A percentile compares a stretch with the other conserved stretches of the same genome.
These are phyloP conservation scores for Colletotrichum scovillei DNA, from an alignment of 2,329 filamentous ascomycete species.

Conservation along the genomic window DNA sequence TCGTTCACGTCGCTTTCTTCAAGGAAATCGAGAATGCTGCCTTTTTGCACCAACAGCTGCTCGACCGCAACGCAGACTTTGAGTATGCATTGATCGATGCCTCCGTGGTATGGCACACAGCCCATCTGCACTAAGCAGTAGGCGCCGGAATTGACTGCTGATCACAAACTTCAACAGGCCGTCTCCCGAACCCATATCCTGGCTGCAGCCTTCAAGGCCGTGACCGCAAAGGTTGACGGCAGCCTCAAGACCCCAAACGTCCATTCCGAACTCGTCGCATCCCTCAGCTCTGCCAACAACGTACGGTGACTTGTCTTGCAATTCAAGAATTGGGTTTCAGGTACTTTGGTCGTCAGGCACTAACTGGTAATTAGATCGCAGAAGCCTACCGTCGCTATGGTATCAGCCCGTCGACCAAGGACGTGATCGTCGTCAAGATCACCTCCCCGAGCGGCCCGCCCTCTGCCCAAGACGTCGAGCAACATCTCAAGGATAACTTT, in stretches of 20 bases:
- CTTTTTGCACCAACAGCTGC: conserved; percentile 83
- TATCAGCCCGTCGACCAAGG: conserved; percentile 75
- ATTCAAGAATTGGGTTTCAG: background rate
- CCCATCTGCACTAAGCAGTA: background rate
- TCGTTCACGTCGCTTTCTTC: conserved; percentile 81
- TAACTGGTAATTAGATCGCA: conserved; percentile 72
- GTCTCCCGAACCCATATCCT: conserved; percentile 79
- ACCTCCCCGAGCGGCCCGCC: conserved; percentile 60
- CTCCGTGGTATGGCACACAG: conserved; percentile 67
- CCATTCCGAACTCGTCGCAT: conserved; percentile 88
- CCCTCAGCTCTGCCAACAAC: conserved; percentile 85
- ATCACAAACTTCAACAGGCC: conserved; percentile 62
- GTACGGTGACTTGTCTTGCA: conserved; percentile 53
- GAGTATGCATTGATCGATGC: conserved; percentile 97
- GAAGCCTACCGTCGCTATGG: conserved; percentile 93
- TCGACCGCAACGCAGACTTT: conserved; percentile 85
- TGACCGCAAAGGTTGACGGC: conserved; percentile 71
- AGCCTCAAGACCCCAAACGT: conserved; percentile 84
- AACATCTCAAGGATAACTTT: conserved; percentile 71
- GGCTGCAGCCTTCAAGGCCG: conserved; percentile 81
- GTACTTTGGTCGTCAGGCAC: background rate
- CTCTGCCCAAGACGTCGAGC: conserved; percentile 60
- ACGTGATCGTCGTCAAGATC: conserved; percentile 86
- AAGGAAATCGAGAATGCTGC: conserved; percentile 79
- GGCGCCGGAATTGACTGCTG: background rate